Percentiles rank a stretch among this genome's conserved stretches.
Evolutionary conservation across 2,329 filamentous ascomycete genomes (phyloP).

Genomic region (Penicillium hordei): DNA sequence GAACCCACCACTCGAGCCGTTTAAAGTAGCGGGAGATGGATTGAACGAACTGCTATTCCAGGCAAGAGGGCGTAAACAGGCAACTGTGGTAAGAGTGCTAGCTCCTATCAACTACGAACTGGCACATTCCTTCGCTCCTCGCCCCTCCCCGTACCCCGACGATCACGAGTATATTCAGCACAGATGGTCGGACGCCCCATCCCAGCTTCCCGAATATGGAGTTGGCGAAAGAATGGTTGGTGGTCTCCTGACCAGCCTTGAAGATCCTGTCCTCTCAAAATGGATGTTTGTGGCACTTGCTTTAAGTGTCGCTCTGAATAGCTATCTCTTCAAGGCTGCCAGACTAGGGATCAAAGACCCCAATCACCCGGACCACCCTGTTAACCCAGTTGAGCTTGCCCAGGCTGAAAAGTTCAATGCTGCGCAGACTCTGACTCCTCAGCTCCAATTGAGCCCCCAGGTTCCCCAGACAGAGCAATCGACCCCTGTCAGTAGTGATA

Average conservation of each 20-base stretch:
- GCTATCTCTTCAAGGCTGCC: background rate
- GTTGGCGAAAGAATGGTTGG: background rate
- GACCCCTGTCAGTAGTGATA: fast-evolving
- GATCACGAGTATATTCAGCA: too few species aligned
- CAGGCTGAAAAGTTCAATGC: background rate
- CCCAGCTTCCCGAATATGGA: background rate
- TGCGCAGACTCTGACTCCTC: background rate
- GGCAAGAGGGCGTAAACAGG: background rate
- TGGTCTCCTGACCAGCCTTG: background rate
- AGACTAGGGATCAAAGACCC: background rate
- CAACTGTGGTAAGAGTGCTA: background rate
- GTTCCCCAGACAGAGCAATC: background rate
- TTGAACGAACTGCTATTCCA: background rate
- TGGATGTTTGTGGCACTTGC: background rate
- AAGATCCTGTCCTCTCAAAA: background rate
- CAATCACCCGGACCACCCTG: background rate
- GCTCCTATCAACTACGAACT: background rate
- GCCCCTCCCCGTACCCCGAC: too few species aligned
- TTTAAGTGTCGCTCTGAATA: background rate
- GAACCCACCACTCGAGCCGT: background rate
- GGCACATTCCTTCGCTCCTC: background rate
- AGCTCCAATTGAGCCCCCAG: background rate
- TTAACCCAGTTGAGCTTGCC: background rate
- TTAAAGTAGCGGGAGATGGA: background rate
- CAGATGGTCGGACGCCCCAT: too few species aligned